Evolutionary conservation across 2,329 filamentous ascomycete species (phyloP).

Genomic region (Pseudogymnoascus sp.): DNA sequence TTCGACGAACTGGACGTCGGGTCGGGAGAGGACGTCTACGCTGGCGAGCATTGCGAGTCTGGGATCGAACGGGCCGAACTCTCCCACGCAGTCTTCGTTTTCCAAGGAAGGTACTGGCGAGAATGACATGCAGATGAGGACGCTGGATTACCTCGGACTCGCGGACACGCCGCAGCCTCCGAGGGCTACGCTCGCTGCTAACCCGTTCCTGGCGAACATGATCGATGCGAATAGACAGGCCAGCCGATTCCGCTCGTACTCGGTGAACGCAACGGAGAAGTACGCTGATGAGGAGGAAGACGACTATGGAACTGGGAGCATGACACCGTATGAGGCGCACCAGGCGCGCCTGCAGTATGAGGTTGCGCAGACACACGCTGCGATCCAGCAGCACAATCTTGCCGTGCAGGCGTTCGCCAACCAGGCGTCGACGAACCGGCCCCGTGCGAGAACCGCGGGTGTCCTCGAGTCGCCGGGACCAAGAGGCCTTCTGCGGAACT

Average conservation of each 20-base stretch:
- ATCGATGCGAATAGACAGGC: slow-evolving; percentile 67
- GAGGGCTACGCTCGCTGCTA: slow-evolving; percentile 60
- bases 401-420: slow-evolving; percentile 88
- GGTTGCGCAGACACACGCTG: slow-evolving; percentile 54
- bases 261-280: slow-evolving; percentile 96
- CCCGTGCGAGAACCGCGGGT: slow-evolving; percentile 83
- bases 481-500: slow-evolving; percentile 53
- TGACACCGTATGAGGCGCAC: slow-evolving; percentile 46
- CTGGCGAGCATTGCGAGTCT: slow-evolving; percentile 76
- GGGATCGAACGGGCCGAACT: slow-evolving; percentile 81
- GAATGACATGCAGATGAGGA: slow-evolving; percentile 79
- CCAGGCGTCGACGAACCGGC: slow-evolving; percentile 71
- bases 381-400: slow-evolving; percentile 84
- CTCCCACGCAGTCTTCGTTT: slow-evolving; percentile 77
- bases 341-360: slow-evolving; percentile 55
- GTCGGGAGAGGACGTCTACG: slow-evolving; percentile 76
- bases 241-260: slow-evolving; percentile 92
- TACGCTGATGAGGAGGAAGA: slow-evolving; percentile 86
- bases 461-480: slow-evolving; percentile 58
- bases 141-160: slow-evolving; percentile 88
- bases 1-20: slow-evolving; percentile 72
- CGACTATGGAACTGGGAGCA: slow-evolving; percentile 42
- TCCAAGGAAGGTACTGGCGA: slow-evolving; percentile 78
- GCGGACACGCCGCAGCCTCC: slow-evolving; percentile 84
- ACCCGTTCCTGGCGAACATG: slow-evolving; percentile 67